Conservation (phyloP, 208 protist species). For the Wallacemonas sp. region DNA sequence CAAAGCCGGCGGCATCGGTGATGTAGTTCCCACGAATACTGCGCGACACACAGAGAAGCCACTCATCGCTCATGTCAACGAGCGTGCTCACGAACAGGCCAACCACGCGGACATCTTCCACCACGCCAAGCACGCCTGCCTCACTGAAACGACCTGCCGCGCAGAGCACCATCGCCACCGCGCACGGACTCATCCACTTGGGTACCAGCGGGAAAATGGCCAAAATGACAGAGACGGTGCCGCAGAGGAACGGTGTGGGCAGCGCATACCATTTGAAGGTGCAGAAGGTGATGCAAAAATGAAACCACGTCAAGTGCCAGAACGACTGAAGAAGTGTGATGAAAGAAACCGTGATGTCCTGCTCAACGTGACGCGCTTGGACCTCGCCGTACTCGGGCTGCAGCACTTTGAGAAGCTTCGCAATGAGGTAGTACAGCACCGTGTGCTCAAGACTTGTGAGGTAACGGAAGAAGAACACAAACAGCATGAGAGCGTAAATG, state of each 20-base stretch:
- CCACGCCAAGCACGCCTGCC: constrained; percentile 14
- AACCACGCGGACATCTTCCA: constrained; percentile 25
- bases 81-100: constrained; percentile 33
- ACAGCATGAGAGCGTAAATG: constrained; percentile 63
- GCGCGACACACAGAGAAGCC: constrained; percentile 64
- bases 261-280: constrained; percentile 45
- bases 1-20: constrained; percentile 21
- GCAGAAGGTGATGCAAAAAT: constrained; percentile 69
- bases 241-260: constrained; percentile 49
- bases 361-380: constrained; percentile 63
- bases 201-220: constrained; percentile 67
- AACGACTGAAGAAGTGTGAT: constrained; percentile 67
- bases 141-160: background rate
- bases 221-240: constrained; percentile 44
- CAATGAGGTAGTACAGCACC: constrained; percentile 70
- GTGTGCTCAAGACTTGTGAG: constrained; percentile 69
- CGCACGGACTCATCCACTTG: constrained; percentile 56
- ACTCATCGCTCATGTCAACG: constrained; percentile 55
- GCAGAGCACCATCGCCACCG: constrained; percentile 27
- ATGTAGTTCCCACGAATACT: constrained; percentile 37
- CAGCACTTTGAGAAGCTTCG: constrained; percentile 52
- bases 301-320: constrained; percentile 76
- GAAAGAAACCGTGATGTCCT: constrained; percentile 66
- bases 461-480: constrained; percentile 57
- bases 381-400: constrained; percentile 44